Conservation (phyloP, 202 grass and related monocot genomes). For the Sporobolus alterniflorus region DNA sequence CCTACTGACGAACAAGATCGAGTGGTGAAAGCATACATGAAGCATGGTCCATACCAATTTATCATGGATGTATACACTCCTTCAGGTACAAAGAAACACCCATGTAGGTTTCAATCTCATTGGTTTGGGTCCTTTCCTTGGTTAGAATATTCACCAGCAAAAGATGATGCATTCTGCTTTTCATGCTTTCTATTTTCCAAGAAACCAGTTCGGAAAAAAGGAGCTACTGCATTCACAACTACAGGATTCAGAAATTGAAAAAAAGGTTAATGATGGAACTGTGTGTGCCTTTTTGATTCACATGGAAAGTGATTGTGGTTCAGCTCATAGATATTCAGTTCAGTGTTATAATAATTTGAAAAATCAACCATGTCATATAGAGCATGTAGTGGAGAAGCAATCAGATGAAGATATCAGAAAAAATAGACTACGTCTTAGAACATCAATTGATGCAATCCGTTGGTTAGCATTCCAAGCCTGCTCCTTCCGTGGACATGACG, state of each 20-base stretch:
- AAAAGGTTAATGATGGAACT: neutral
- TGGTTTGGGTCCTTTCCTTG: neutral
- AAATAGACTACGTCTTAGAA: neutral
- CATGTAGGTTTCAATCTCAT: neutral
- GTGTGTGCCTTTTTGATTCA: neutral
- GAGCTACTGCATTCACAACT: neutral
- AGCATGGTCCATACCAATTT: constrained; percentile 17
- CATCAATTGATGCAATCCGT: neutral
- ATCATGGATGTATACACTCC: neutral
- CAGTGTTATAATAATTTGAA: constrained; percentile 3
- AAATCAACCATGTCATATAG: neutral
- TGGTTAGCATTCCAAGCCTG: neutral
- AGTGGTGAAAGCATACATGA: neutral
- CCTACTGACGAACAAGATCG: neutral
- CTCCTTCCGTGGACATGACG: neutral
- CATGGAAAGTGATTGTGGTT: neutral
- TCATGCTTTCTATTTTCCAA: neutral
- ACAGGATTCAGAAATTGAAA: neutral
- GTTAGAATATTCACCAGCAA: neutral
- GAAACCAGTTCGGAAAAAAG: neutral
- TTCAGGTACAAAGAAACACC: neutral
- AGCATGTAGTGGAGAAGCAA: neutral
- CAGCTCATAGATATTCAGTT: neutral
- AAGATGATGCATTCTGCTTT: neutral
- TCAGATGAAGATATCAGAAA: neutral